phyloP scores from a whole-genome alignment of 306 rosid species.

The Prunus fruticosa region DNA sequence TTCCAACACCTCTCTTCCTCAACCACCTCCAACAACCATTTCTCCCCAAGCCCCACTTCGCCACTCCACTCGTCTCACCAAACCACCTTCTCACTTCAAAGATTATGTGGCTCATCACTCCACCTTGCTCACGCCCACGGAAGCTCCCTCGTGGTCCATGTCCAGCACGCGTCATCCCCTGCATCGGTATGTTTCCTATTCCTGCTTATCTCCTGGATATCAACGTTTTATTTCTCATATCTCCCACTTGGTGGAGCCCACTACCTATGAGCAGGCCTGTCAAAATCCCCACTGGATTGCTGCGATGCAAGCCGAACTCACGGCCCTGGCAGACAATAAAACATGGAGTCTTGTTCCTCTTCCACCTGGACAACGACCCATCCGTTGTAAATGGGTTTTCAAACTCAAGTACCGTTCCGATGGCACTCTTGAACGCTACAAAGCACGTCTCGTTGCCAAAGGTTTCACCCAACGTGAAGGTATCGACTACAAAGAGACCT shows the following conservation, averaged over 20 bases:
- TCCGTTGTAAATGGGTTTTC: neutral
- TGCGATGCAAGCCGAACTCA: neutral
- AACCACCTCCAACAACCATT: too few relatives aligned
- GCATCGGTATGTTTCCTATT: neutral
- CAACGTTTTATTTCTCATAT: neutral
- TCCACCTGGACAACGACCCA: neutral
- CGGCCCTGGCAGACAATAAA: accelerated
- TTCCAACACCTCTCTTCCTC: neutral
- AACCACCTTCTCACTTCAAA: neutral
- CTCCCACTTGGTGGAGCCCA: neutral
- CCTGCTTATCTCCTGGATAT: neutral
- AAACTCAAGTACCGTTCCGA: neutral
- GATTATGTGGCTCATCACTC: neutral
- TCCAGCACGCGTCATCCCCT: neutral
- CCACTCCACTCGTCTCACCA: neutral
- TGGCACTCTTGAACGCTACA: neutral
- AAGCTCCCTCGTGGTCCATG: neutral
- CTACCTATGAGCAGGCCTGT: neutral
- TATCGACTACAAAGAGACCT: neutral
- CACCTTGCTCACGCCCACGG: neutral
- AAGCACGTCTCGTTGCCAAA: neutral
- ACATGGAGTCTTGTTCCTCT: neutral
- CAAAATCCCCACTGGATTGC: neutral
- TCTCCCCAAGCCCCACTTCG: too few relatives aligned
- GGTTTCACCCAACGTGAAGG: neutral